Evolutionary conservation across 805 yeast genomes (phyloP), one percentile per base, ranked within the genome.

Genomic region (Komagataella kurtzmanii): DNA sequence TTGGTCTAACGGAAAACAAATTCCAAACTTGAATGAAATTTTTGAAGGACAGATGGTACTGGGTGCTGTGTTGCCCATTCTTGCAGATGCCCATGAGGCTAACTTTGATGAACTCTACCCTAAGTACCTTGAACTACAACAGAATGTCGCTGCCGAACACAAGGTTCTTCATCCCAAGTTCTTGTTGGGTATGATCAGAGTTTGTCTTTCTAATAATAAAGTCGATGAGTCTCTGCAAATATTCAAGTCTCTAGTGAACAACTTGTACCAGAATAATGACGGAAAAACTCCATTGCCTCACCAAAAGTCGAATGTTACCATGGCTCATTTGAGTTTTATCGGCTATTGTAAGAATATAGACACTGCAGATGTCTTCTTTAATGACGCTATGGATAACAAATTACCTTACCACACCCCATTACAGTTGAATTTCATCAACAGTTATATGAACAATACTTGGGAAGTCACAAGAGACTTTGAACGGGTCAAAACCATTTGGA

Each of bases 251-350:
- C 67, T 85, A 54, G 78, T 85, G 57, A 71, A 73, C 46, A 72
- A 72, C 47, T 73, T 77, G 47, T 79, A 78, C 48, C 23, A 19
- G 23, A 44, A 44, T 10, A 67, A 64, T 46, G 58, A 60, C 51
- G 49, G 45, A 6, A 47, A 46, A 17, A 53, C 62, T 6, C 58
- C 61, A 24, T 61, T 58, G 54, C 61, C 64, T 14, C 53, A 62
- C 6, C 60, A 62, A 44, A 58, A 61, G 51, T 73, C 80, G 50
- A 75, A 82, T 36, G 69, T 85, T 65, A 76, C 84, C 40, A 86
- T 83, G 65, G 82, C 87, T 48, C 95, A 87, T 68, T 72, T 85
- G 54, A 74, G 83, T 3, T 87, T 87, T 59, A 83, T 87, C 61
- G 93, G 95, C 47, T 80, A 78, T 57, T 83, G 88, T 64, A 79